Conservation (phyloP, 2,329 filamentous ascomycete species). For the Colletotrichum noveboracense region DNA sequence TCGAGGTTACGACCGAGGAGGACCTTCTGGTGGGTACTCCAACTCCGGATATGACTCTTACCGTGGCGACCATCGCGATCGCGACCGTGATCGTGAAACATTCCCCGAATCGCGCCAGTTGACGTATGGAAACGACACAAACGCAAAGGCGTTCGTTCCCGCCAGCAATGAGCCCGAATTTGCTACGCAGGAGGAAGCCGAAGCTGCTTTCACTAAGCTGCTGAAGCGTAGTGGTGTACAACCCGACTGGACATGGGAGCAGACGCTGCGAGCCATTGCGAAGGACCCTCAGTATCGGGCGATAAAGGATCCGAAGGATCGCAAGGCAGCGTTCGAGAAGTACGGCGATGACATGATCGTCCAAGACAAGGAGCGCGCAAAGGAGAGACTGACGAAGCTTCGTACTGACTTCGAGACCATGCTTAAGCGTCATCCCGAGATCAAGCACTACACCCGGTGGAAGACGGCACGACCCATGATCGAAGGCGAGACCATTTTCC, state of each 20-base stretch:
- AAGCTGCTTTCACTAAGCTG: conserved; percentile 91
- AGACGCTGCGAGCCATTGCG: conserved; percentile 83
- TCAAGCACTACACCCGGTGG: conserved; percentile 96
- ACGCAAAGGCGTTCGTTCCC: conserved; percentile 64
- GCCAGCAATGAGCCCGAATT: conserved; percentile 79
- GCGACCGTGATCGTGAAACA: conserved; percentile 34
- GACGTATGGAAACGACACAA: conserved; percentile 60
- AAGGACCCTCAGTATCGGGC: conserved; percentile 93
- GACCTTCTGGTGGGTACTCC: conserved; percentile 36
- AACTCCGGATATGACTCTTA: conserved; percentile 41
- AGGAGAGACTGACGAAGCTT: conserved; percentile 90
- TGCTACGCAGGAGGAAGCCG: conserved; percentile 82
- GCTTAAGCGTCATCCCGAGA: conserved; percentile 95
- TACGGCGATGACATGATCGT: conserved; percentile 88
- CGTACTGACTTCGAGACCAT: conserved; percentile 94
- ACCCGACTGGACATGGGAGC: conserved; percentile 91
- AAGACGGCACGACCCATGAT: conserved; percentile 94
- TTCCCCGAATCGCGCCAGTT: conserved; percentile 63
- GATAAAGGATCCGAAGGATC: conserved; percentile 89
- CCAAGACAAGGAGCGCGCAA: conserved; percentile 93
- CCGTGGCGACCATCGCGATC: conserved; percentile 39
- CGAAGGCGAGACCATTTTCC: conserved; percentile 93
- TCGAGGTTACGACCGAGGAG: conserved; percentile 44
- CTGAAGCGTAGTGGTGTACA: conserved; percentile 85
- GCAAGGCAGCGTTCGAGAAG: conserved; percentile 91